Percentiles rank a stretch among this genome's conserved stretches.
Evolutionary conservation across 805 yeast species (phyloP).

Genomic region (Starmerella potacharoeniae): DNA sequence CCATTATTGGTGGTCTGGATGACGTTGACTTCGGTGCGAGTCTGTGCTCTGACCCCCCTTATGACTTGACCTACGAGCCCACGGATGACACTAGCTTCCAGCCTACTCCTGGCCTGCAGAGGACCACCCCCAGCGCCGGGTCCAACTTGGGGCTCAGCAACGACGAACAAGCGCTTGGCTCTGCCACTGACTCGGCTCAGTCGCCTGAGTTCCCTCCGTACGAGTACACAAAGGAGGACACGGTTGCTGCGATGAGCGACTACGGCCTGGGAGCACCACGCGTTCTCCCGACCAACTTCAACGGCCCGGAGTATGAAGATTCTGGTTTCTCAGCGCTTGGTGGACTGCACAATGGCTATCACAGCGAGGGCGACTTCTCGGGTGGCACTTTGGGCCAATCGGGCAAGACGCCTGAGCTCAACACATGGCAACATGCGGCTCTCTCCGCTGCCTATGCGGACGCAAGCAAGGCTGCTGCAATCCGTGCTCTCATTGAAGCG

Average conservation of each 20-base stretch:
- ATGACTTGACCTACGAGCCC: neutral
- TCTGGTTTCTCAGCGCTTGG: neutral
- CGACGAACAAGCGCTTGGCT: neutral
- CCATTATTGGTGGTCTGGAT: neutral
- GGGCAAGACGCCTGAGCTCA: neutral
- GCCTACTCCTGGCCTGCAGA: neutral
- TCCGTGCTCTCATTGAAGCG: neutral
- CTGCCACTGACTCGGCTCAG: neutral
- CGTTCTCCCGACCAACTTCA: neutral
- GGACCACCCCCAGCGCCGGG: neutral
- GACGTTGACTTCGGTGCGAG: neutral
- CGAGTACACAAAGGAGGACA: neutral
- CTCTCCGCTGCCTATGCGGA: neutral
- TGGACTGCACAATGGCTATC: neutral
- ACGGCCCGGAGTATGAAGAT: neutral
- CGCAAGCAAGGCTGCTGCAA: neutral
- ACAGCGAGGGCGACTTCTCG: neutral
- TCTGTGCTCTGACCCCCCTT: neutral
- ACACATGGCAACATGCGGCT: conserved; percentile 3
- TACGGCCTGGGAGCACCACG: neutral
- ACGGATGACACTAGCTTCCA: neutral
- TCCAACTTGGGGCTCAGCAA: neutral
- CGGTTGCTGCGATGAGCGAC: neutral
- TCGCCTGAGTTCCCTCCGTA: conserved; percentile 2
- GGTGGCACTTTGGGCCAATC: neutral